Conservation (phyloP, 192 early-diverging fungal genomes). For the Haplosporangium gracile region DNA sequence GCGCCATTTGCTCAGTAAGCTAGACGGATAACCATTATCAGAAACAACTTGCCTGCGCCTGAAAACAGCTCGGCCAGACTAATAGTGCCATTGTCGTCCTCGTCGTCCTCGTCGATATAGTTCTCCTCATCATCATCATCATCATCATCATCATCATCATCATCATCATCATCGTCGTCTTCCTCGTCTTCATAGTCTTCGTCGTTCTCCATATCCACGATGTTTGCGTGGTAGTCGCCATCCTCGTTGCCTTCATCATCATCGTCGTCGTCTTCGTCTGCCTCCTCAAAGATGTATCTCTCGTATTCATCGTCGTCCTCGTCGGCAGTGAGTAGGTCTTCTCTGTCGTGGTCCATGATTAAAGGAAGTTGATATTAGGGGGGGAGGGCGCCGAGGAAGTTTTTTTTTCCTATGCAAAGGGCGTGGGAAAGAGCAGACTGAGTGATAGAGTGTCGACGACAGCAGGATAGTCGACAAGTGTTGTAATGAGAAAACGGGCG, state of each 20-base stretch:
- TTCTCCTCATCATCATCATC: slow-evolving; percentile 4
- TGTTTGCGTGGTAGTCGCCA: slow-evolving; percentile 12
- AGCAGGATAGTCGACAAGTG: not conserved
- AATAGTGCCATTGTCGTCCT: slow-evolving; percentile 17
- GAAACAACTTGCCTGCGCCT: not conserved
- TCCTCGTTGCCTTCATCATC: slow-evolving; percentile 7
- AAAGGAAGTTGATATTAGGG: not conserved
- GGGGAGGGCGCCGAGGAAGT: not conserved
- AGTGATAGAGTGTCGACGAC: not conserved
- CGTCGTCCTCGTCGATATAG: slow-evolving; percentile 13
- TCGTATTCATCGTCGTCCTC: slow-evolving; percentile 38
- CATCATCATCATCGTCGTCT: slow-evolving; percentile 27
- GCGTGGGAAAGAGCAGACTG: not conserved
- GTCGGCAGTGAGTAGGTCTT: slow-evolving; percentile 19
- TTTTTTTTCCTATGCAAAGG: not conserved
- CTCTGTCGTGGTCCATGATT: not conserved
- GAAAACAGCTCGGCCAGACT: slow-evolving; percentile 14
- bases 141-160: slow-evolving; percentile 23
- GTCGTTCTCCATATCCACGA: slow-evolving; percentile 18
- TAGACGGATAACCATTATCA: not conserved
- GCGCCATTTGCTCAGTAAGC: not conserved
- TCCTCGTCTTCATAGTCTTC: slow-evolving; percentile 24
- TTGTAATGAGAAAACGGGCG: not conserved
- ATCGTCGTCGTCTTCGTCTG: slow-evolving; percentile 17
- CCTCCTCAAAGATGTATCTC: slow-evolving; percentile 19